Conservation (phyloP, 768 basidiomycete genomes). For the Mycena haematopus region DNA sequence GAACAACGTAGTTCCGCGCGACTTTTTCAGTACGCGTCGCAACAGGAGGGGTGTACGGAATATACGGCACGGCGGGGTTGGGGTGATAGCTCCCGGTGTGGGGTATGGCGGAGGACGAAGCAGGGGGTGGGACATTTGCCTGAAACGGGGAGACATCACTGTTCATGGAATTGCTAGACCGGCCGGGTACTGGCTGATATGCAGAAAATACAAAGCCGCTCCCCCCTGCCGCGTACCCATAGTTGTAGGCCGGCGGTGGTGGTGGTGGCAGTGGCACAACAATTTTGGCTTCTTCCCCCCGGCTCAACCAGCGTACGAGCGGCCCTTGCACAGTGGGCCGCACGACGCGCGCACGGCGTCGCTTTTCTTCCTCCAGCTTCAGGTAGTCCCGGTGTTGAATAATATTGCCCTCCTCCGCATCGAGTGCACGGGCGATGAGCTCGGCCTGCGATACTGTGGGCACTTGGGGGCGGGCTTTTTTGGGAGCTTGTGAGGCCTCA, state of each 20-base stretch:
- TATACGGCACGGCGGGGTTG: background rate
- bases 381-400: constrained; percentile 82
- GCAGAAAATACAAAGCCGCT: constrained; percentile 33
- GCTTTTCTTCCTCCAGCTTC: constrained; percentile 80
- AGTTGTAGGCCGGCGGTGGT: constrained; percentile 34
- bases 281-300: constrained; percentile 62
- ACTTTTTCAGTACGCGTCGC: constrained; percentile 54
- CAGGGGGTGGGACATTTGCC: background rate
- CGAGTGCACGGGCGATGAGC: constrained; percentile 80
- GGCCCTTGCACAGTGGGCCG: constrained; percentile 70
- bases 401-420: constrained; percentile 87
- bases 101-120: constrained; percentile 6
- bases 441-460: constrained; percentile 79
- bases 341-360: constrained; percentile 68
- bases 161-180: background rate
- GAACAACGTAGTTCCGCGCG: constrained; percentile 73
- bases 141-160: background rate
- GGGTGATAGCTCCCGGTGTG: constrained; percentile 2
- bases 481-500: constrained; percentile 63
- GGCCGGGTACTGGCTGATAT: background rate
- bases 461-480: constrained; percentile 60
- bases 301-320: constrained; percentile 74
- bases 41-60: constrained; percentile 23
- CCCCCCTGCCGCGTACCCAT: constrained; percentile 11
- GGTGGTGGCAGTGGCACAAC: constrained; percentile 45